Evolutionary conservation across 2,329 filamentous ascomycete species (phyloP).

Genomic region (Fusarium sp.): DNA sequence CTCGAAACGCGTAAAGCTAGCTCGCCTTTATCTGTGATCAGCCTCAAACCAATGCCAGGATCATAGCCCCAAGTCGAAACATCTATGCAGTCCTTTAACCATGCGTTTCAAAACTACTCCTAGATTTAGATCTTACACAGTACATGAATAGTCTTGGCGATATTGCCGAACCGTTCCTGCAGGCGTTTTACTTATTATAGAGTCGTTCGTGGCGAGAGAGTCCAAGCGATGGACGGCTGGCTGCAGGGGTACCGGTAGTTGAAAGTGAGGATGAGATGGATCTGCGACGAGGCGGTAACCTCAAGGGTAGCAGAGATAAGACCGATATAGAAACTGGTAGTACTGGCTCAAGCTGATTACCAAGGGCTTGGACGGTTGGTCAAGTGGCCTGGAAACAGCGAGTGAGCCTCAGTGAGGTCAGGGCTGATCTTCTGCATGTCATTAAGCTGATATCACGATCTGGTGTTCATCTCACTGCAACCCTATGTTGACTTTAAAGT

Average conservation of each 20-base stretch:
- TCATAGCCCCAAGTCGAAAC: background rate
- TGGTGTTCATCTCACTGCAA: background rate
- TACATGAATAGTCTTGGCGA: background rate
- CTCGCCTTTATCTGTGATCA: background rate
- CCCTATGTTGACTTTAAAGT: conserved; percentile 1
- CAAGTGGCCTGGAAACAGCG: background rate
- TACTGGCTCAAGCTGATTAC: background rate
- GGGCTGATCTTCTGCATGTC: conserved; percentile 14
- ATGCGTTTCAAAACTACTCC: background rate
- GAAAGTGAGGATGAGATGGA: background rate
- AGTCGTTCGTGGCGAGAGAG: background rate
- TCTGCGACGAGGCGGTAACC: background rate
- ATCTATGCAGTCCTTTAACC: background rate
- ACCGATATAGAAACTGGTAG: background rate
- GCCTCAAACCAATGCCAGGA: background rate
- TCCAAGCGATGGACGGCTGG: background rate
- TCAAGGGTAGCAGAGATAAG: background rate
- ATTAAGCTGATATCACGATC: background rate
- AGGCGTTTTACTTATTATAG: background rate
- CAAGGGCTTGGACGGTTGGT: background rate
- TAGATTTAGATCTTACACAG: background rate
- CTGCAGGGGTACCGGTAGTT: background rate
- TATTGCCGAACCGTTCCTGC: background rate
- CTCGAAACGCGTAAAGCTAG: background rate
- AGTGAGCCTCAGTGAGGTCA: background rate